Conservation (phyloP, 2,329 filamentous ascomycete species). For the Fonsecaea multimorphosa region DNA sequence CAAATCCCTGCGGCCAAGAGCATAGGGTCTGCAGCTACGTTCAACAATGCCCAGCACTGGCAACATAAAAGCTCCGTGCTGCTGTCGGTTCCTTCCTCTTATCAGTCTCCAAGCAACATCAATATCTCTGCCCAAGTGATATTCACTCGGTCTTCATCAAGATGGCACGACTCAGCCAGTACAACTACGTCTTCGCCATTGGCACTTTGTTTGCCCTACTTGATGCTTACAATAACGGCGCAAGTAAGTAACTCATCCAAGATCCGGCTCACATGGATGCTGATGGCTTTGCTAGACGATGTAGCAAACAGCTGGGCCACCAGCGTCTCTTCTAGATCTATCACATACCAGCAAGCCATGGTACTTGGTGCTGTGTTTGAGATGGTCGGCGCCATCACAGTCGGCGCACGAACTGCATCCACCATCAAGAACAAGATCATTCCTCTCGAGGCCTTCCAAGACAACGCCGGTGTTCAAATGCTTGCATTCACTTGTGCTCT, state of each 20-base stretch:
- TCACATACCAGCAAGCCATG: constrained; percentile 73
- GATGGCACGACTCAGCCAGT: constrained; percentile 48
- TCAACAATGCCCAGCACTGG: background rate
- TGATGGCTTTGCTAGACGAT: constrained; percentile 64
- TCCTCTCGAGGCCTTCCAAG: constrained; percentile 62
- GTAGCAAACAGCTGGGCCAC: constrained; percentile 85
- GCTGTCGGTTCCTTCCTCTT: constrained; percentile 1
- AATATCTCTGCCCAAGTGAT: background rate
- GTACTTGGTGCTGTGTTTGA: constrained; percentile 70
- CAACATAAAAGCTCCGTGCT: constrained; percentile 15
- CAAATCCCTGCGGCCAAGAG: constrained; percentile 9
- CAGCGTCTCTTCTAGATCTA: constrained; percentile 78
- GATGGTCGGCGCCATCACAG: constrained; percentile 69
- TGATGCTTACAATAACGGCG: constrained; percentile 79
- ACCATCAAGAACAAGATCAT: constrained; percentile 84
- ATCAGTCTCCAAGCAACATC: background rate
- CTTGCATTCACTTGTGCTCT: constrained; percentile 70
- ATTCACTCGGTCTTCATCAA: constrained; percentile 2
- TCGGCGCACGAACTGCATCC: constrained; percentile 72
- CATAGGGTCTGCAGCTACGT: background rate
- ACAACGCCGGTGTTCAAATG: constrained; percentile 70
- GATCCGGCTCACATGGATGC: background rate
- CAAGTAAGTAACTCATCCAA: constrained; percentile 62
- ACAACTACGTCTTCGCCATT: constrained; percentile 75
- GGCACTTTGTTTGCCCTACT: constrained; percentile 78